Evolutionary conservation across 2,329 filamentous ascomycete species (phyloP).

Genomic region (Neonectria ditissima): DNA sequence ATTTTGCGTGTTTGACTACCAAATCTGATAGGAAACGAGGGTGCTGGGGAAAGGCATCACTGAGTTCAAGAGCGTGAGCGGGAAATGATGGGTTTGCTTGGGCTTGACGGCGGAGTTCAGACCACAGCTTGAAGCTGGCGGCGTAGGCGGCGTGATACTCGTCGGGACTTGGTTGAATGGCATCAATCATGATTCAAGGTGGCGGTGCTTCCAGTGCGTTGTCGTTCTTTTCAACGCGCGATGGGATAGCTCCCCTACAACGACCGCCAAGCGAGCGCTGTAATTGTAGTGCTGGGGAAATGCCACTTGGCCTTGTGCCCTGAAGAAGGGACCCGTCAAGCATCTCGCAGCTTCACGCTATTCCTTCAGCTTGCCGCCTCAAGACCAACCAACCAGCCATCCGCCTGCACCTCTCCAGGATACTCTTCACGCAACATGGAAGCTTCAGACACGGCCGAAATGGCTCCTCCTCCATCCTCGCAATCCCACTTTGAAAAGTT

Average conservation of each 20-base stretch:
- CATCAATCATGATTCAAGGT: too few relatives aligned
- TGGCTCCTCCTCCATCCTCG: conserved; percentile 34
- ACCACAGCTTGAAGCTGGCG: conserved; percentile 4
- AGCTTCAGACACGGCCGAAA: conserved; percentile 5
- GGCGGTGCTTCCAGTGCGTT: too few relatives aligned
- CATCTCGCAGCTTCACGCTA: not conserved
- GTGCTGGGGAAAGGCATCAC: conserved; percentile 5
- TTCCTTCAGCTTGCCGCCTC: not conserved
- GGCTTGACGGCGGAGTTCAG: not conserved
- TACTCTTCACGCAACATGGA: not conserved
- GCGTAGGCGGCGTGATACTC: too few relatives aligned
- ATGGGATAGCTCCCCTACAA: too few relatives aligned
- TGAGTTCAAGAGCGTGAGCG: not conserved
- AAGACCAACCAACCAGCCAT: not conserved
- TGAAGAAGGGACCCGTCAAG: too few relatives aligned
- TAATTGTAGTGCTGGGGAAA: too few relatives aligned
- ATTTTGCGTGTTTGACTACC: not conserved
- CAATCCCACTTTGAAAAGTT: conserved; percentile 50
- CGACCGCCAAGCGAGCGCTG: too few relatives aligned
- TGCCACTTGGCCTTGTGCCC: too few relatives aligned
- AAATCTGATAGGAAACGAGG: not conserved
- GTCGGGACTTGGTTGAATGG: too few relatives aligned
- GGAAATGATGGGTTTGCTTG: not conserved
- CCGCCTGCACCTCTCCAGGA: not conserved
- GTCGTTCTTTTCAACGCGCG: too few relatives aligned